phyloP scores from a whole-genome alignment of 75 land plant species.

The Pinus albicaulis region DNA sequence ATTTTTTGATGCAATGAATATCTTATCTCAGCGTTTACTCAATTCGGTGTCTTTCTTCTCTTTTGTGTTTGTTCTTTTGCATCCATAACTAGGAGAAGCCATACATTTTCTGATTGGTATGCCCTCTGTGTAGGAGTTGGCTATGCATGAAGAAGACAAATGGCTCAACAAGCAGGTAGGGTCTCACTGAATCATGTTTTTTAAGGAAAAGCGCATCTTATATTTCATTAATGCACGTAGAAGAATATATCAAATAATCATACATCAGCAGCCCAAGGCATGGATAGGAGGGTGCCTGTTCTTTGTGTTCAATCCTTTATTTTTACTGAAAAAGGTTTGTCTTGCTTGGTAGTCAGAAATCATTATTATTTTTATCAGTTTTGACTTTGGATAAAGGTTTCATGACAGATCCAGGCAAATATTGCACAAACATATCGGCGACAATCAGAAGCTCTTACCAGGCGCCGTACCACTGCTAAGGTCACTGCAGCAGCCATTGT shows the following conservation, averaged over 20 bases:
- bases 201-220: not conserved
- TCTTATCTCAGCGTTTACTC: not conserved
- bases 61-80: not conserved
- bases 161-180: constrained; percentile 79
- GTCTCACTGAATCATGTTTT: not conserved
- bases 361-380: not conserved
- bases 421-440: constrained; percentile 81
- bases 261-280: too few species aligned
- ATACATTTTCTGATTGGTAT: constrained; percentile 14
- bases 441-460: constrained; percentile 86
- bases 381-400: not conserved
- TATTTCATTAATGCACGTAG: not conserved
- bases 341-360: not conserved
- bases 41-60: not conserved
- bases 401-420: constrained; percentile 74
- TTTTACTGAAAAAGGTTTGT: not conserved
- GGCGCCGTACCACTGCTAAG: constrained; percentile 57
- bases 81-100: not conserved
- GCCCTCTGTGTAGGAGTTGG: constrained; percentile 60
- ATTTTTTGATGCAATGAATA: constrained; percentile 1
- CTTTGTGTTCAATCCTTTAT: not conserved
- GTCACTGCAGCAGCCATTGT: constrained; percentile 44
- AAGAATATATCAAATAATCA: too few species aligned
- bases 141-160: constrained; percentile 83
- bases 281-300: not conserved